Base-by-base conservation (phyloP, 2,329 filamentous ascomycete species). In the Phoma herbarum region DNA sequence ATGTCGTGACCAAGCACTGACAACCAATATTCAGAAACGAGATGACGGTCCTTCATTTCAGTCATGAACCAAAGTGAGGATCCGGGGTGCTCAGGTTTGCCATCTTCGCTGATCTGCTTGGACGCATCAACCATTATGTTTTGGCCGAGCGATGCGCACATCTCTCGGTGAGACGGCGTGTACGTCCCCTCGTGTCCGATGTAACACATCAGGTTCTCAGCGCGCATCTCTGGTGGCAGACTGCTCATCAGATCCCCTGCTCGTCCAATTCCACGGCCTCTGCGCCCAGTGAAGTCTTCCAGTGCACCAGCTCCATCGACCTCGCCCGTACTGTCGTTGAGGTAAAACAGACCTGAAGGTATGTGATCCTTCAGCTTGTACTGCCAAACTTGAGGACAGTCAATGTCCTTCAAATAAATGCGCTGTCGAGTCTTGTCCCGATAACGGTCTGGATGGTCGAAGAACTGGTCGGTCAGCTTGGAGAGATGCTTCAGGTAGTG, bases 41-140 rank as follows among this genome's bases (percentile, higher is more conserved):
- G 84, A 61, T 93, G 89, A 1, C 95, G 88, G 71, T 99, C 95
- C 69, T 95, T 96, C 33, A 89, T 93, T 75, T 97, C 93, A 0
- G 95, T 98, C 95, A 99, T 98, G 74, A 98, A 97, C 95, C 95
- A 99, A 35, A 99, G 86, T 0, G 95, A 97, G 53, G 91, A 96
- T 1, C 95, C 95, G 1, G 90, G 86, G 63, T 88, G 91, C 43
- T 86, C 86, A 0, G 78, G 78, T 72, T 95, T 91, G 4, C 90
- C 91, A 49, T 90, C 83, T 53, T 89, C 86, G 18, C 85, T 81
- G 2, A 86, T 81, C 1, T 81, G 81, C 43, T 78, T 78, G 0
- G 94, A 98, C 2, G 93, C 88, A 65, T 97, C 92, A 2, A 99
- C 93, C 95, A 99, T 98, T 68, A 99, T 94, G 72, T 99, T 99